phyloP scores from a whole-genome alignment of 495 filamentous ascomycete genomes.

The Neurospora terricola region DNA sequence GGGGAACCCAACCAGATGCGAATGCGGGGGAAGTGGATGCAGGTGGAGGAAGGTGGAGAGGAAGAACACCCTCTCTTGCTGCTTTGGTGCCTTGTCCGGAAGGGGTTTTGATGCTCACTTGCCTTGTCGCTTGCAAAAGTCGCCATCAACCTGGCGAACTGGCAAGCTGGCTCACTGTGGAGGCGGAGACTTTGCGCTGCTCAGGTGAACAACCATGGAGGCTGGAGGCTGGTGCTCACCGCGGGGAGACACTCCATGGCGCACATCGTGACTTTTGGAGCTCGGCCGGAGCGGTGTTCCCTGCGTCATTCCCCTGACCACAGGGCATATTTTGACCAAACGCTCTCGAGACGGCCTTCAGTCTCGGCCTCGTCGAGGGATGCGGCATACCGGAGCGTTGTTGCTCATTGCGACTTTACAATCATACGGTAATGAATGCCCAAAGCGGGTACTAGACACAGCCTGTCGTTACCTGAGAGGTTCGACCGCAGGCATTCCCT shows the following conservation, averaged over 20 bases:
- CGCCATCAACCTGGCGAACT: neutral
- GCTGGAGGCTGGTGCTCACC: neutral
- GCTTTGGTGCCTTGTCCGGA: neutral
- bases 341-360: neutral
- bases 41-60: conserved; percentile 19
- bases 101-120: neutral
- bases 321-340: neutral
- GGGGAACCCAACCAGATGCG: conserved; percentile 20
- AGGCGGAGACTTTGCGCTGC: neutral
- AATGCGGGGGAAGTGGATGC: conserved; percentile 17
- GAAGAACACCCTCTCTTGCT: conserved; percentile 10
- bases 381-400: neutral
- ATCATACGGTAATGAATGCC: neutral
- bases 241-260: neutral
- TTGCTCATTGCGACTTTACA: neutral
- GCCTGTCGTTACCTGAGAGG: neutral
- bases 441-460: neutral
- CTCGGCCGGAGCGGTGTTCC: neutral
- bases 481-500: neutral
- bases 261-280: neutral
- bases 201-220: neutral
- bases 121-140: neutral
- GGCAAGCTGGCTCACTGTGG: neutral
- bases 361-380: neutral
- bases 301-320: neutral